Percentiles rank a stretch among this genome's conserved stretches.
Evolutionary conservation across 257 asterid species (phyloP).

Genomic region (Apocynum venetum): DNA sequence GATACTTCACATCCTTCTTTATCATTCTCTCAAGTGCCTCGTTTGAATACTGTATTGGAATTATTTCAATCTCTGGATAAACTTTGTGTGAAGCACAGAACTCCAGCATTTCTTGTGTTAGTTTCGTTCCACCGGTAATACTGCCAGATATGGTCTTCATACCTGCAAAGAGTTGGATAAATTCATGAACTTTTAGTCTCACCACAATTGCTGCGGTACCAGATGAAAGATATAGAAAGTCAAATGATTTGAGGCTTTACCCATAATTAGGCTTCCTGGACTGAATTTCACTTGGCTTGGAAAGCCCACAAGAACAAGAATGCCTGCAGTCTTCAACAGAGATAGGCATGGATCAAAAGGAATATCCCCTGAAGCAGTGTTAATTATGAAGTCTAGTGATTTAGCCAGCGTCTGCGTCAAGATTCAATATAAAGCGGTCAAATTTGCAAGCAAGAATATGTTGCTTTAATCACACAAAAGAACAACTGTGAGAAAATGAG

Average conservation of each 20-base stretch:
- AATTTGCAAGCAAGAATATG: not conserved
- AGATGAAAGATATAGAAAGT: not conserved
- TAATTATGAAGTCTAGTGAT: conserved; percentile 73
- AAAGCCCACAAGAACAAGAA: conserved; percentile 72
- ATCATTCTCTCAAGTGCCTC: conserved; percentile 78
- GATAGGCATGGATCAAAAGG: conserved; percentile 62
- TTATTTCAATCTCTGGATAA: conserved; percentile 68
- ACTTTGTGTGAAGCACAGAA: conserved; percentile 82
- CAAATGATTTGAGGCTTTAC: conserved; percentile 26
- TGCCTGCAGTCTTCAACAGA: conserved; percentile 64
- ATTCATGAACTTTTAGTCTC: not conserved
- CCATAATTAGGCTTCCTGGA: conserved; percentile 43
- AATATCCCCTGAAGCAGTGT: conserved; percentile 69
- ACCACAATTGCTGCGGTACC: not conserved
- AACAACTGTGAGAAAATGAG: too few relatives aligned
- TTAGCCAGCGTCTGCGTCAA: conserved; percentile 52
- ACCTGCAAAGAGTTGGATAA: conserved; percentile 31
- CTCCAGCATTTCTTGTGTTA: conserved; percentile 77
- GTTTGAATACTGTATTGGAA: conserved; percentile 66
- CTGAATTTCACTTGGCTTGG: conserved; percentile 71
- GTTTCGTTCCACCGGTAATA: conserved; percentile 72
- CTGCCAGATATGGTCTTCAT: conserved; percentile 65
- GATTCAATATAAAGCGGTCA: conserved; percentile 13
- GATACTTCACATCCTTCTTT: conserved; percentile 79
- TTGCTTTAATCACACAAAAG: not conserved